Conservation (phyloP, 139 green algal genomes). For the Micractinium conductrix region DNA sequence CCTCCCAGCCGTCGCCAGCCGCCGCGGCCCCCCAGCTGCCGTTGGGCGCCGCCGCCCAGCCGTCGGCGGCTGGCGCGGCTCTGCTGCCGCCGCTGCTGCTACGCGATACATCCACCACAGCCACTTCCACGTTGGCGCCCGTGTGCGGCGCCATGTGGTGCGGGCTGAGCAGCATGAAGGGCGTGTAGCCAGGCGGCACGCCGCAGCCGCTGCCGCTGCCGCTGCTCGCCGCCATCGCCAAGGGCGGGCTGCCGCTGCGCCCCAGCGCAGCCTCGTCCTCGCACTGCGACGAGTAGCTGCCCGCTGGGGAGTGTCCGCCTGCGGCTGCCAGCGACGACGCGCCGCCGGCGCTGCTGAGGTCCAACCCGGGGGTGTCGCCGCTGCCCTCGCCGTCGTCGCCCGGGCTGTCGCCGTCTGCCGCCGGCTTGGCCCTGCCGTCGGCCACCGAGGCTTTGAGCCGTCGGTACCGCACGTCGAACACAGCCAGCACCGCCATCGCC, state of each 20-base stretch:
- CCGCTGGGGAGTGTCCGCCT: neutral
- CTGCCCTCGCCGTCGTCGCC: neutral
- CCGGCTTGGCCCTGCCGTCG: neutral
- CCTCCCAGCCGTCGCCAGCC: neutral
- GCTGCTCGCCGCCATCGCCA: neutral
- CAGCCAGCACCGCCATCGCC: neutral
- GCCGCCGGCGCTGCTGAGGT: neutral
- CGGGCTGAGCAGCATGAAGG: neutral
- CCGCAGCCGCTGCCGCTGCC: neutral
- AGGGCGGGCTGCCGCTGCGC: too few relatives aligned
- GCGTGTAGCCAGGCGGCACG: neutral
- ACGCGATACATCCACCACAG: neutral
- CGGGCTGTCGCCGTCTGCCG: neutral
- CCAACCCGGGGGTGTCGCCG: neutral
- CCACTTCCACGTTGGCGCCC: neutral
- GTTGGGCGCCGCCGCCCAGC: neutral
- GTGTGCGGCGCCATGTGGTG: neutral
- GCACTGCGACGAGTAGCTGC: too few relatives aligned
- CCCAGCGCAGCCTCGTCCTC: too few relatives aligned
- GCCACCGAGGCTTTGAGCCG: constrained; percentile 10
- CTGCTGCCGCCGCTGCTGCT: neutral
- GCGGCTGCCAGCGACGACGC: neutral
- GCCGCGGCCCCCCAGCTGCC: neutral
- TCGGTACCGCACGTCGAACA: constrained; percentile 5
- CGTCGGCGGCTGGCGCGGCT: neutral